These are phyloP conservation scores for Erodium texanum DNA, from an alignment of 441 rosid species.

Conservation along the genomic window DNA sequence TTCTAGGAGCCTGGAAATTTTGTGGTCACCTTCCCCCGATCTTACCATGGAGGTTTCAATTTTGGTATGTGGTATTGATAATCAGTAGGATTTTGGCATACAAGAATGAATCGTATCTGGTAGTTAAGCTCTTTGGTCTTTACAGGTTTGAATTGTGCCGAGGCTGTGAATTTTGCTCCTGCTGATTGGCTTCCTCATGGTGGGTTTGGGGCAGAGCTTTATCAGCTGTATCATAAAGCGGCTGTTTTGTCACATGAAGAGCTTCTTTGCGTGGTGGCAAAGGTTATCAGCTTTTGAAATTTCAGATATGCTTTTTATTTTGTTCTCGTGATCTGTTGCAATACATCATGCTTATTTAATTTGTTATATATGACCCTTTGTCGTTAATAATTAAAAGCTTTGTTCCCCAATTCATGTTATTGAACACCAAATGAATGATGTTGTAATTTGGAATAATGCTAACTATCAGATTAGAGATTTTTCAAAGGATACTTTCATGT, in stretches of 20 bases:
- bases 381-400: background rate
- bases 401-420: background rate
- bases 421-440: background rate
- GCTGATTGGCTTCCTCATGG: conserved; percentile 99
- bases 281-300: conserved; percentile 33
- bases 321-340: background rate
- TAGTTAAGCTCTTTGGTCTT: conserved; percentile 12
- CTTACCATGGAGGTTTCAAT: conserved; percentile 95
- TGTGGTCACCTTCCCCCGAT: conserved; percentile 92
- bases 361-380: background rate
- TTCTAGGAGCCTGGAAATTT: conserved; percentile 91
- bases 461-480: background rate
- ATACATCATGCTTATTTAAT: background rate
- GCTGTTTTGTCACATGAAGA: conserved; percentile 94
- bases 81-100: conserved; percentile 11
- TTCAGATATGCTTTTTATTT: conserved; percentile 12
- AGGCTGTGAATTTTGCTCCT: conserved; percentile 97
- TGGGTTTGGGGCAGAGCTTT: conserved; percentile 71
- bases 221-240: conserved; percentile 72
- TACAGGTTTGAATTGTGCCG: conserved; percentile 89
- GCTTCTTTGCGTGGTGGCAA: conserved; percentile 90
- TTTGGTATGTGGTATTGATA: conserved; percentile 50
- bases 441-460: background rate
- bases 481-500: background rate
- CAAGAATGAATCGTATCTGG: conserved; percentile 7